Evolutionary conservation across 768 basidiomycete species (phyloP), one percentile per base, ranked within the genome.

Genomic region (Tulasnella sp.): DNA sequence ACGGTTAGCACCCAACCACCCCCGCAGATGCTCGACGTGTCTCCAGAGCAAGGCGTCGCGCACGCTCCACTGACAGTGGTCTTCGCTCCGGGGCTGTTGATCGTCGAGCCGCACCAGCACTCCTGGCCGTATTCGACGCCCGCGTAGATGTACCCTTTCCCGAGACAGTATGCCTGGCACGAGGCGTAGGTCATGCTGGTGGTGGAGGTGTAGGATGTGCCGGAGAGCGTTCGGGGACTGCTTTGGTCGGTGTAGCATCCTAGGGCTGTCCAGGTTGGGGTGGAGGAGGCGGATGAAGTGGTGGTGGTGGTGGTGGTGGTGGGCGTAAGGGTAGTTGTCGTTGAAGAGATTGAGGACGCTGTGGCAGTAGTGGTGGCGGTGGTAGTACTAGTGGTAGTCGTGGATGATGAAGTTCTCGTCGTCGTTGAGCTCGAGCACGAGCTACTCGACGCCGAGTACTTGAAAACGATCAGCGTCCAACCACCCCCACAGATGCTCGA

Each of bases 41-140:
- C 64, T 2, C 64, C 37, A 9, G 71, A 12, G 35, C 71, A 72
- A 11, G 66, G 19, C 19, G 14, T 29, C 14, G 22, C 52, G 47
- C 72, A 73, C 8, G 1, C 3, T 17, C 19, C 16, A 22, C n/a
- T 6, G 32, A 9, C 41, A 17, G 44, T 5, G 2, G 44, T 19
- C 6, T 29, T 19, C 32, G 35, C 40, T 9, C 67, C 67, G 3
- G 36, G 29, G 19, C 2, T 39, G 29, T n/a, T 41, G 29, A 72
- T 29, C 14, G 35, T 14, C 22, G 73, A n/a, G 6, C 71, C 71
- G 37, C 71, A 72, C 16, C 32, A 72, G 69, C 71, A 72, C 22
- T 71, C 36, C 9, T 12, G 9, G 7, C 69, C 71, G 19, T n/a
- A 29, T 35, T 72, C 68, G 19, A 71, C n/a, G 14, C 71, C 71